These are phyloP conservation scores for Hyaloperonospora brassicae DNA, from an alignment of 352 stramenopile species.

Conservation along the genomic window DNA sequence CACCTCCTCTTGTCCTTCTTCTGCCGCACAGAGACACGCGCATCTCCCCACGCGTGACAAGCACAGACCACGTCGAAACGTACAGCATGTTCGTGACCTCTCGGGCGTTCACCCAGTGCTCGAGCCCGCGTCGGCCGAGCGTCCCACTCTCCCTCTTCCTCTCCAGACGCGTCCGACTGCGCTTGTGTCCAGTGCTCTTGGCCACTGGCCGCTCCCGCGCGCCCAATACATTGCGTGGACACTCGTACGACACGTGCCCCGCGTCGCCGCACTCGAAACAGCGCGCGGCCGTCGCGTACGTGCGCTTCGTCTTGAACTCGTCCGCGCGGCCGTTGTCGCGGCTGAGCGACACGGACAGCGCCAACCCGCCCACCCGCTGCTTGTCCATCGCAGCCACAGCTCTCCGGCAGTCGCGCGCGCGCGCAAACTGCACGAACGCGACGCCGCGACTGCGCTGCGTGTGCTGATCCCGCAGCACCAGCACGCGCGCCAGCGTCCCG, in stretches of 20 bases:
- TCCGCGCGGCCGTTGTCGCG: conserved; percentile 71
- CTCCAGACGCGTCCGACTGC: conserved; percentile 47
- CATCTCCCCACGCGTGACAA: no score
- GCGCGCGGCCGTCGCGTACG: conserved; percentile 49
- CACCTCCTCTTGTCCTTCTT: background rate
- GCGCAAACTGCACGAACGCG: conserved; percentile 81
- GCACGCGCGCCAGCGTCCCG: conserved; percentile 64
- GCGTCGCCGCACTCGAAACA: conserved; percentile 81
- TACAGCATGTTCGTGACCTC: conserved; percentile 57
- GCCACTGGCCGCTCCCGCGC: conserved; percentile 46
- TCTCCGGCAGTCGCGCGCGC: conserved; percentile 44
- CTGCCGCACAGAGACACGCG: no score
- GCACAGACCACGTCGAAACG: conserved; percentile 9
- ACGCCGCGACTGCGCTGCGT: conserved; percentile 69
- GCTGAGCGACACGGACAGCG: conserved; percentile 51
- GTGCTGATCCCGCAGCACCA: conserved; percentile 67
- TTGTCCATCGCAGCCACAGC: conserved; percentile 58
- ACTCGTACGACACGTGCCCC: conserved; percentile 80
- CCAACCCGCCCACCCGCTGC: conserved; percentile 50
- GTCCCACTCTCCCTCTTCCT: conserved; percentile 35
- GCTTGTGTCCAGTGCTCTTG: conserved; percentile 26
- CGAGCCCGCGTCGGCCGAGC: conserved; percentile 33
- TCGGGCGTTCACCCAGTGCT: conserved; percentile 65
- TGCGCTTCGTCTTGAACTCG: conserved; percentile 78
- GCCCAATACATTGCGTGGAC: conserved; percentile 75